These are phyloP conservation scores for Trifolium fragiferum DNA, from an alignment of 306 rosid genomes.

Conservation along the genomic window DNA sequence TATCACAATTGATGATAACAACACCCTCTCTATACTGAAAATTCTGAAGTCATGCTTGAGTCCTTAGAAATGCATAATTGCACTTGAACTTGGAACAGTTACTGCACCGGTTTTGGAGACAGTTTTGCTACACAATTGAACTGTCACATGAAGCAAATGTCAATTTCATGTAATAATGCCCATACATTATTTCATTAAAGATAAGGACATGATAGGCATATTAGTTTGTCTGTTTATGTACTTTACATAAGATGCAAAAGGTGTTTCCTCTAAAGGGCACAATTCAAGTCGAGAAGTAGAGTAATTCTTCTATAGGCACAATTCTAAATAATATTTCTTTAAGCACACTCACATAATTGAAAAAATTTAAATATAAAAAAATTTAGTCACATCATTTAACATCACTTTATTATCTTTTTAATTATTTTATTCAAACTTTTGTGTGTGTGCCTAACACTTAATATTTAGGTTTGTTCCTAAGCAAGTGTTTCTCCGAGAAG, in stretches of 20 bases:
- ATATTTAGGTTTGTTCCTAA: too few relatives aligned
- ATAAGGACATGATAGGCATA: conserved; percentile 11
- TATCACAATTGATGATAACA: conserved; percentile 33
- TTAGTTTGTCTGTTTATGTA: not conserved
- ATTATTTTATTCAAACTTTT: too few relatives aligned
- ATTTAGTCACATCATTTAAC: too few relatives aligned
- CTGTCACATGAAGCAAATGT: conserved; percentile 56
- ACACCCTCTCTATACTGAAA: conserved; percentile 38
- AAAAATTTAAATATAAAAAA: too few relatives aligned
- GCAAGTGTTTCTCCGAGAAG: too few relatives aligned
- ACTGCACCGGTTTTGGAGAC: conserved; percentile 51
- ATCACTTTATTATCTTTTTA: too few relatives aligned
- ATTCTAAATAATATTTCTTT: too few relatives aligned
- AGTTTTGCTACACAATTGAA: conserved; percentile 74
- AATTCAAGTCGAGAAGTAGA: not conserved
- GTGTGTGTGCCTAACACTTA: too few relatives aligned
- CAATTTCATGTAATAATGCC: conserved; percentile 26
- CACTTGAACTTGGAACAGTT: conserved; percentile 60
- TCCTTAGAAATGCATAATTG: conserved; percentile 30
- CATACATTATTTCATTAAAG: conserved; percentile 13
- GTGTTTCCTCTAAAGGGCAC: not conserved
- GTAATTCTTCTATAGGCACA: too few relatives aligned
- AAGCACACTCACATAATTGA: too few relatives aligned
- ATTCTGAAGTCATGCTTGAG: conserved; percentile 30
- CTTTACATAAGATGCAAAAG: conserved; percentile 2